Conservation (phyloP, 2,329 filamentous ascomycete genomes). For the Aspergillus sp. region DNA sequence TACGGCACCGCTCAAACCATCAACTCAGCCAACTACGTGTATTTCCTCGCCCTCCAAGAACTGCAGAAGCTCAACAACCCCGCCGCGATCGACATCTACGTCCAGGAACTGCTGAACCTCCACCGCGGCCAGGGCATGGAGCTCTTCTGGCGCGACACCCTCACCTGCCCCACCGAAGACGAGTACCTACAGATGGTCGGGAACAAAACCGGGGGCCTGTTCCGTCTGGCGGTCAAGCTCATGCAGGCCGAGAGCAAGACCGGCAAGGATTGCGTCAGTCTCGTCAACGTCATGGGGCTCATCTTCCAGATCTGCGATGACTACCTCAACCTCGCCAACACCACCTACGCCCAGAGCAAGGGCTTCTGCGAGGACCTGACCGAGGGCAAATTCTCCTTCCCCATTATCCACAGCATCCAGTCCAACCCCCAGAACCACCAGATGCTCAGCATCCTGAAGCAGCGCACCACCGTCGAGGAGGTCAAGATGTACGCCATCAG, state of each 20-base stretch:
- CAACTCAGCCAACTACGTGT: slow-evolving; percentile 52
- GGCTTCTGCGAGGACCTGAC: slow-evolving; percentile 93
- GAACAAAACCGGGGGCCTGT: slow-evolving; percentile 50
- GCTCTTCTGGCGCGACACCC: slow-evolving; percentile 48
- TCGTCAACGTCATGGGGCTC: slow-evolving; percentile 62
- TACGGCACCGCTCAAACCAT: slow-evolving; percentile 53
- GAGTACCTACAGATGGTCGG: slow-evolving; percentile 52
- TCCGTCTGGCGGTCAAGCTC: slow-evolving; percentile 45
- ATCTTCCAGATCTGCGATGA: slow-evolving; percentile 60
- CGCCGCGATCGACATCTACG: slow-evolving; percentile 43
- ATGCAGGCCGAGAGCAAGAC: slow-evolving; percentile 45
- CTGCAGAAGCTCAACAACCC: slow-evolving; percentile 41
- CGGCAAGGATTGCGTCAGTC: slow-evolving; percentile 50
- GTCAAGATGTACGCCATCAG: slow-evolving; percentile 88
- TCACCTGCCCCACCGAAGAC: slow-evolving; percentile 46
- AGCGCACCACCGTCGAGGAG: slow-evolving; percentile 80
- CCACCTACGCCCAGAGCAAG: slow-evolving; percentile 82
- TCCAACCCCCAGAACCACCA: slow-evolving; percentile 61
- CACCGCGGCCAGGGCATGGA: slow-evolving; percentile 51
- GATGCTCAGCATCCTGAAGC: slow-evolving; percentile 87
- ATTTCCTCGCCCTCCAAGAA: slow-evolving; percentile 46
- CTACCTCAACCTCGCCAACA: slow-evolving; percentile 77
- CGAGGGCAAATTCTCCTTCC: slow-evolving; percentile 96
- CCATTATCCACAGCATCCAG: slow-evolving; percentile 87
- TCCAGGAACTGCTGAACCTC: slow-evolving; percentile 47